These are phyloP conservation scores for Passalora sequoiae DNA, from an alignment of 2,329 filamentous ascomycete species.

Conservation along the genomic window DNA sequence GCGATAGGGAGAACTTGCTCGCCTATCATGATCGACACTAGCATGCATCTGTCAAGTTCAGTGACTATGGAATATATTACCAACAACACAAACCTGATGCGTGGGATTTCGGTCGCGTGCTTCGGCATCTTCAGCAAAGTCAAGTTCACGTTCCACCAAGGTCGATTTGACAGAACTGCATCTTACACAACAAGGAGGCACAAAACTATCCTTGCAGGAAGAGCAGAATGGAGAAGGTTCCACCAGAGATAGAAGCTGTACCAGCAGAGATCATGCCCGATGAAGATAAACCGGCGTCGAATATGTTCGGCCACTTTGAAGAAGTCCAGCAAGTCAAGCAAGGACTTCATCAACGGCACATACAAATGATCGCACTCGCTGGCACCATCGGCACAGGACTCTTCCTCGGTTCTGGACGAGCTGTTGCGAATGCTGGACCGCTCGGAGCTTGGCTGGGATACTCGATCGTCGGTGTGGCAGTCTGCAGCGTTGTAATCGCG, in stretches of 20 bases:
- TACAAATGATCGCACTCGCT: conserved; percentile 32
- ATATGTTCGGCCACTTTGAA: conserved; percentile 12
- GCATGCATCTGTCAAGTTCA: neutral
- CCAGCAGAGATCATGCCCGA: conserved; percentile 4
- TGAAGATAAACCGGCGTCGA: conserved; percentile 3
- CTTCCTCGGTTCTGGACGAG: conserved; percentile 35
- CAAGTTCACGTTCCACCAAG: conserved; percentile 5
- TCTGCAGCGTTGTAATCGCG: conserved; percentile 14
- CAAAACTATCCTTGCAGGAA: conserved; percentile 1
- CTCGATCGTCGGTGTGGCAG: conserved; percentile 12
- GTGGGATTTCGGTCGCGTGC: neutral
- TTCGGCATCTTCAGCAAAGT: neutral
- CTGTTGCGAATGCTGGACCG: conserved; percentile 33
- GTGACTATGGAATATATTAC: neutral
- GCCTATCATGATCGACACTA: conserved; percentile 7
- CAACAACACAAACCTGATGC: neutral
- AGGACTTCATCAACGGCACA: conserved; percentile 15
- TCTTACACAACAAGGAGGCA: neutral
- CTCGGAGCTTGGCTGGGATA: conserved; percentile 19
- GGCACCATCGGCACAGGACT: conserved; percentile 38
- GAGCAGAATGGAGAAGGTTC: conserved; percentile 7
- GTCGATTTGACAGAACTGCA: conserved; percentile 8
- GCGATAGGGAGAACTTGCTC: neutral
- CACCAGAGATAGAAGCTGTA: conserved; percentile 7
- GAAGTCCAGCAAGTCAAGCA: conserved; percentile 19